Percentiles rank a stretch among this genome's conserved stretches.
Conservation (phyloP, 2,329 filamentous ascomycete species). For the Monilinia fructicola region DNA sequence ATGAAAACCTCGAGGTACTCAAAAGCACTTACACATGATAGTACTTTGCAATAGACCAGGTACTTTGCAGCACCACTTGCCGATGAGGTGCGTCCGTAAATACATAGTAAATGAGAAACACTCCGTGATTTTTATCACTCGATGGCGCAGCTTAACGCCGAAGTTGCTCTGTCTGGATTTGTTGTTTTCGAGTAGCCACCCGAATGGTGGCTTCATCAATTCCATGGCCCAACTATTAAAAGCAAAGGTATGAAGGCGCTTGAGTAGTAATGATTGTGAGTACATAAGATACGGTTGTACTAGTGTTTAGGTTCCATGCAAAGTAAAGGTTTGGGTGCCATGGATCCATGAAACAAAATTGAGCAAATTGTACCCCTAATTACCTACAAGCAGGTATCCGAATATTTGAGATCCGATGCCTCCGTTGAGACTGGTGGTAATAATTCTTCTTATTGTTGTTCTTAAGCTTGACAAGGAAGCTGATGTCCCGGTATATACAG, state of each 20-base stretch:
- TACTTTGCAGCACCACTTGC: background rate
- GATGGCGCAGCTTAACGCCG: too few relatives aligned
- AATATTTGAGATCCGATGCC: background rate
- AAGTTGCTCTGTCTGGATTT: background rate
- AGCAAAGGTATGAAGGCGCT: background rate
- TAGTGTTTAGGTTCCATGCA: background rate
- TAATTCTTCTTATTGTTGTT: background rate
- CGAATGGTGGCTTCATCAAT: background rate
- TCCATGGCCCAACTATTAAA: background rate
- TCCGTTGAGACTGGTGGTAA: background rate
- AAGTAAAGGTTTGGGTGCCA: background rate
- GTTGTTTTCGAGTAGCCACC: too few relatives aligned
- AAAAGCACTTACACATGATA: background rate
- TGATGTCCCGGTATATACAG: background rate
- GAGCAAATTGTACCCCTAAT: conserved; percentile 8
- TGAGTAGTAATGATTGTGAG: background rate
- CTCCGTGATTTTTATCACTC: background rate
- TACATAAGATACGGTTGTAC: background rate
- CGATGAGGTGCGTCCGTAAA: background rate
- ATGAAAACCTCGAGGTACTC: background rate
- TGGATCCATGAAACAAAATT: conserved; percentile 1
- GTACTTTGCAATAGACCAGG: background rate
- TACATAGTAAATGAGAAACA: background rate
- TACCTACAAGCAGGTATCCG: too few relatives aligned
- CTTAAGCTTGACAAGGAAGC: background rate